Percentiles rank a stretch among this genome's conserved stretches.
Conservation (phyloP, 78 protist genomes). For the Monocercomonoides exilis region DNA sequence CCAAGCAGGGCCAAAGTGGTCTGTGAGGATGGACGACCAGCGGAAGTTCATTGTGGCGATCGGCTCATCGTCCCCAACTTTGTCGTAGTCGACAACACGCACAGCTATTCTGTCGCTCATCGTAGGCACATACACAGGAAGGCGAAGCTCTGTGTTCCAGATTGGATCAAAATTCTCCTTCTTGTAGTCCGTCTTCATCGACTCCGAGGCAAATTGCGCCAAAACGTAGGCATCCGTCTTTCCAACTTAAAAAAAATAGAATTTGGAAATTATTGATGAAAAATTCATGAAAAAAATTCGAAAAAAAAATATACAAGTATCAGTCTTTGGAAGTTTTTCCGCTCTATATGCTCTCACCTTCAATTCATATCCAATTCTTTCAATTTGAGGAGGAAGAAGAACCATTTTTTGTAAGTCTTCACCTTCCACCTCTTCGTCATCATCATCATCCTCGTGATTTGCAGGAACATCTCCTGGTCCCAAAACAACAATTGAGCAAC, state of each 20-base stretch:
- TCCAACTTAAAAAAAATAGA: background rate
- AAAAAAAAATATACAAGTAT: background rate
- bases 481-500: background rate
- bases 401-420: background rate
- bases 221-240: conserved; percentile 23
- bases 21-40: background rate
- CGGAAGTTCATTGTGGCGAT: background rate
- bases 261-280: too few species aligned
- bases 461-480: conserved; percentile 33
- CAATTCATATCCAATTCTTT: background rate
- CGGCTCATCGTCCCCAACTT: background rate
- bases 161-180: background rate
- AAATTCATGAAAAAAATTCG: background rate
- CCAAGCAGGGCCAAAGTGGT: background rate
- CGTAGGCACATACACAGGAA: conserved; percentile 20
- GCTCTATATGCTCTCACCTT: background rate
- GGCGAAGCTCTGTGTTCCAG: conserved; percentile 29
- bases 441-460: conserved; percentile 32
- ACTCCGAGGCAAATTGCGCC: background rate
- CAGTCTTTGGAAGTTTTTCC: conserved; percentile 20
- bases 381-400: conserved; percentile 14
- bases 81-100: background rate
- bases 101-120: background rate
- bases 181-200: background rate
- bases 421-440: conserved; percentile 16